These are phyloP conservation scores for Fusarium longipes DNA, from an alignment of 2,329 filamentous ascomycete genomes.

Conservation along the genomic window DNA sequence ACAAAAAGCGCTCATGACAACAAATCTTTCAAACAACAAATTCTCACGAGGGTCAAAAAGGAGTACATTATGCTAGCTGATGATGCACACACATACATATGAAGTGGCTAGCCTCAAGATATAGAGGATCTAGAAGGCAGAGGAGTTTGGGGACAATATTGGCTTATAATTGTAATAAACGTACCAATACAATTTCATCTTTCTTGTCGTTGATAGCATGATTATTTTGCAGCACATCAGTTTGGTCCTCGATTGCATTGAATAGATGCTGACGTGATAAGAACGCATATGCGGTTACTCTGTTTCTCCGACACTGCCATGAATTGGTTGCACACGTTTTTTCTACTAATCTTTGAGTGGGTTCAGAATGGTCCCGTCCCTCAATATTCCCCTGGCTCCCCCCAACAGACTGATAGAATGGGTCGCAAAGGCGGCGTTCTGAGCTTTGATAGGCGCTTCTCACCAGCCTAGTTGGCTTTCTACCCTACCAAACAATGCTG, in stretches of 20 bases:
- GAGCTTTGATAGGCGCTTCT: constrained; percentile 31
- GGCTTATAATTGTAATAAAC: constrained; percentile 48
- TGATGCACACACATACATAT: constrained; percentile 38
- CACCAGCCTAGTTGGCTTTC: constrained; percentile 2
- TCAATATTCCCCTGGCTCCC: constrained; percentile 40
- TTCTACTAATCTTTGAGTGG: constrained; percentile 23
- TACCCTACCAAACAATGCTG: constrained; percentile 22
- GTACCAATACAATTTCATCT: constrained; percentile 30
- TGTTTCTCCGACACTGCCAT: constrained; percentile 30
- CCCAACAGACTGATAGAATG: constrained; percentile 44
- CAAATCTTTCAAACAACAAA: constrained; percentile 22
- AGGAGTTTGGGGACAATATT: constrained; percentile 40
- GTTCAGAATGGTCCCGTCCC: constrained; percentile 37
- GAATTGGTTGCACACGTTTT: constrained; percentile 19
- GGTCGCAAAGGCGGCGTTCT: constrained; percentile 23
- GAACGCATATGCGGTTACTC: constrained; percentile 18
- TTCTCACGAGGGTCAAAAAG: constrained; percentile 32
- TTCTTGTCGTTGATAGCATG: constrained; percentile 15
- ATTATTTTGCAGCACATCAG: background rate
- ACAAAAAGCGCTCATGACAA: constrained; percentile 7
- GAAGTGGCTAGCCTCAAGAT: constrained; percentile 29
- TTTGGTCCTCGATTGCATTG: background rate
- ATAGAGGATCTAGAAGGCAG: constrained; percentile 36
- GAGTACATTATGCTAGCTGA: constrained; percentile 28
- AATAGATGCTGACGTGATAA: background rate